Evolutionary conservation across 2,329 filamentous ascomycete species (phyloP), one percentile per base, ranked within the genome.

Genomic region (Colletotrichum spinosum): DNA sequence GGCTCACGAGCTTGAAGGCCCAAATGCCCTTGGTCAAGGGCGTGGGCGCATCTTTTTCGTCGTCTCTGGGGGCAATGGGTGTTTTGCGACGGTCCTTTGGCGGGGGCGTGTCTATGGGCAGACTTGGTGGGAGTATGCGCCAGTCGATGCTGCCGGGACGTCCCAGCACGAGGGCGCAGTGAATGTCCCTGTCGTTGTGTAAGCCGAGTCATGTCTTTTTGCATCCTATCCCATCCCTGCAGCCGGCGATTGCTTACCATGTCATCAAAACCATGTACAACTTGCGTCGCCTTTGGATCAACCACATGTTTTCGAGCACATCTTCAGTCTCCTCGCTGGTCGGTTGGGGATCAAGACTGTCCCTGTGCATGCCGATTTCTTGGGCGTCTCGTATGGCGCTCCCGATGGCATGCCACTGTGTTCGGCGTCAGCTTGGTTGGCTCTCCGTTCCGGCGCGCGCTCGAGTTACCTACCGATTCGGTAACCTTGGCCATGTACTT

Each of bases 301-400:
- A 75, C 88, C 88, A 90, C 69, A 88, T 80, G 64, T 85, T 87
- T 65, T 86, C 82, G 13, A 88, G 74, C 2, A 83, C 75, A 38
- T 81, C 80, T 64, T 86, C 84, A 6, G 81, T 73, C 44, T 79
- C 81, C 44, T 80, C 75, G 41, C 81, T 75, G 12, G 73, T 76
- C 3, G 84, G 82, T 53, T 81, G 81, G 0, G 84, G 84, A 67
- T 88, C 85, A 35, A 83, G 74, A 41, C 77, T 79, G 67, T 86
- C 83, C 11, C 83, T 80, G 68, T 90, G 84, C 70, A 90, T 77
- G 11, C 87, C 88, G 45, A 90, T 82, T 69, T 89, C 87, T 71
- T 90, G 87, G 0, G 86, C 88, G 71, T 90, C 87, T 45, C 86
- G 79, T 60, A 90, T 88, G 0, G 85, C 83, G 25, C 81, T 79